Conservation (phyloP, 2,329 filamentous ascomycete species). For the Chalara sp. region DNA sequence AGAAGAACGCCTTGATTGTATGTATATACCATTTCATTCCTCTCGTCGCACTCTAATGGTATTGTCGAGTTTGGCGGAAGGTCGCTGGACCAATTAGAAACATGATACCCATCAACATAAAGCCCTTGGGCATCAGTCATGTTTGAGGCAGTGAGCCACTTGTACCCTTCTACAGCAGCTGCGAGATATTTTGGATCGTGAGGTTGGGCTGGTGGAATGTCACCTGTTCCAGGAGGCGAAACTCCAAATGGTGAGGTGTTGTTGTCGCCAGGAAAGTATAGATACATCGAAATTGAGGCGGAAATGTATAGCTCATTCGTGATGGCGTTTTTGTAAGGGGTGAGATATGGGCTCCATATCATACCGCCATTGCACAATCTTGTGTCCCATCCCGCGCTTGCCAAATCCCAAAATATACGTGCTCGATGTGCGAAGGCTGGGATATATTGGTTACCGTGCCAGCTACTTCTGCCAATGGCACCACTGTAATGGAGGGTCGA, state of each 20-base stretch:
- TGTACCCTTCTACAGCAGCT: conserved; percentile 71
- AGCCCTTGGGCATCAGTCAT: conserved; percentile 75
- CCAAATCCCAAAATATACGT: conserved; percentile 78
- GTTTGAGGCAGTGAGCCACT: conserved; percentile 70
- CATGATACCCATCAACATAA: conserved; percentile 85
- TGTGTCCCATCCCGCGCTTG: conserved; percentile 73
- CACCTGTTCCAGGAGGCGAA: conserved; percentile 5
- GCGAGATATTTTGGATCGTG: conserved; percentile 58
- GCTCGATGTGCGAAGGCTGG: conserved; percentile 76
- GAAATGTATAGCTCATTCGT: conserved; percentile 89
- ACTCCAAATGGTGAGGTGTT: conserved; percentile 62
- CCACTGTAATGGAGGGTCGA: conserved; percentile 53
- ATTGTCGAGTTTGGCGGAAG: conserved; percentile 38
- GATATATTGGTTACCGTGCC: conserved; percentile 73
- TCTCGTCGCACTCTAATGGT: conserved; percentile 68
- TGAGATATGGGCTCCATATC: conserved; percentile 76
- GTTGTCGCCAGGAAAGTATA: conserved; percentile 75
- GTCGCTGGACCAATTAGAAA: conserved; percentile 52
- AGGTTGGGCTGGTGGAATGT: conserved; percentile 9
- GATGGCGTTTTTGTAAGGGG: conserved; percentile 92
- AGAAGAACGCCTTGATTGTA: conserved; percentile 94
- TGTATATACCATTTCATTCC: conserved; percentile 87
- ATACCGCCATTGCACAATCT: conserved; percentile 80
- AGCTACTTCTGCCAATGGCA: conserved; percentile 31
- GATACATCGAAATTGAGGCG: conserved; percentile 81